Evolutionary conservation across 441 rosid species (phyloP), one percentile per base, ranked within the genome.

Genomic region (Eruca vesicaria): DNA sequence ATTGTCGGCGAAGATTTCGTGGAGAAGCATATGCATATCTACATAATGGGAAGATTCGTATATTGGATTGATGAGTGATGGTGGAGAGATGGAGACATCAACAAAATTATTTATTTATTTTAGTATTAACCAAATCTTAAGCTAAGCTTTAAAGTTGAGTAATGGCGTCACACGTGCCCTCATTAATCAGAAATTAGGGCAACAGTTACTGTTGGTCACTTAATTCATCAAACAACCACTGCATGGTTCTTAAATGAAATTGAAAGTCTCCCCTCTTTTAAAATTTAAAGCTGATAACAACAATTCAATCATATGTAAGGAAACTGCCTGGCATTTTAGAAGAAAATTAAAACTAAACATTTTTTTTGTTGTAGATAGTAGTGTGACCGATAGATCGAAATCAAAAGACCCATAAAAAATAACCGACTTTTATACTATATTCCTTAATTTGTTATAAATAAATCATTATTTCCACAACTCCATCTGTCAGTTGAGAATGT

Each of bases 161-260:
- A 56, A 69, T 78, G 74, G 67, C 71, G 63, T 73, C 75, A 78
- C 81, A 78, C 81, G 81, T 78, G 81, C 67, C 78, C 14, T 23
- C 81, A 14, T 78, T 73, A 66, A 50, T 71, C 80, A 48, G 36
- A 56, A 1, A 29, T 77, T 71, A 71, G 63, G 68, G 72, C 18
- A 56, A 19, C 79, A 76, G 5, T 76, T 69, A 76, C 67, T 76
- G 26, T 64, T 21, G 16, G 16, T 70, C 71, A 70, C 67, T 71
- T 76, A n/a, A 57, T 64, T 70, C 16, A 76, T 45, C 79, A 23
- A 56, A 48, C 80, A 77, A 58, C 63, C 72, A 71, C 72, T 48
- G 63, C 75, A 45, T 69, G 38, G 32, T 63, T 56, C 33, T 26
- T 75, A 11, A 50, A 67, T 48, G 55, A 23, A 14, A 38, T 48